phyloP scores from a whole-genome alignment of 768 basidiomycete genomes.

The Mycena galopus region DNA sequence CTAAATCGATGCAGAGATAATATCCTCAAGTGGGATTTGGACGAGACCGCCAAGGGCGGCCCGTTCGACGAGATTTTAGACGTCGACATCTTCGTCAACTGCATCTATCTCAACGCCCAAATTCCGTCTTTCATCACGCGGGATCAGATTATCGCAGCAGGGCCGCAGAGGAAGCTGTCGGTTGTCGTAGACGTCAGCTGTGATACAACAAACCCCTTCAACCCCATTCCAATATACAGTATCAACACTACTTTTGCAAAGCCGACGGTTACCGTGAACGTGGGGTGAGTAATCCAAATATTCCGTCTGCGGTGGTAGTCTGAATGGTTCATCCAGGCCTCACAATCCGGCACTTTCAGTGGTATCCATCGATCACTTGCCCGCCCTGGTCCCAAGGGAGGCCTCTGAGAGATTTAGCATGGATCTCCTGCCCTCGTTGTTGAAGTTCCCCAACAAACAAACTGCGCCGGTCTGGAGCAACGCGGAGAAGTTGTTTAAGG shows the following conservation, averaged over 20 bases:
- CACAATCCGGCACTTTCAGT: constrained; percentile 82
- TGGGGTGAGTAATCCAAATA: constrained; percentile 73
- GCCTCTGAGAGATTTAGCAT: constrained; percentile 97
- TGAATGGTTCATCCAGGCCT: constrained; percentile 52
- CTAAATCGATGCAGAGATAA: constrained; percentile 71
- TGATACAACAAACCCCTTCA: constrained; percentile 98
- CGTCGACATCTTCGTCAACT: constrained; percentile 98
- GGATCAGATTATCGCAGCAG: constrained; percentile 78
- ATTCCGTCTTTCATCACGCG: constrained; percentile 88
- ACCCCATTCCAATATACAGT: constrained; percentile 95
- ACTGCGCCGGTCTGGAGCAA: constrained; percentile 87
- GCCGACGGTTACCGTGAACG: constrained; percentile 89
- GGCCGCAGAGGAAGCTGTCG: constrained; percentile 73
- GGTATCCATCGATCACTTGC: constrained; percentile 97
- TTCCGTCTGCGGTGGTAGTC: constrained; percentile 20
- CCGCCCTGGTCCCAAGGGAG: constrained; percentile 94
- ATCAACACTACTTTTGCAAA: constrained; percentile 95
- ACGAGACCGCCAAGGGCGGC: constrained; percentile 96
- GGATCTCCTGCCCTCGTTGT: constrained; percentile 38
- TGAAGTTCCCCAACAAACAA: constrained; percentile 76
- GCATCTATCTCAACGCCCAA: constrained; percentile 94
- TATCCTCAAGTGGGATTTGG: constrained; percentile 98
- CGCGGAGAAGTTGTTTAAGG: constrained; percentile 85
- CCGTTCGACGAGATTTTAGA: constrained; percentile 96
- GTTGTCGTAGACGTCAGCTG: constrained; percentile 98